Base-by-base conservation (phyloP, 164 flowering plant genomes). In the Sedum album region DNA sequence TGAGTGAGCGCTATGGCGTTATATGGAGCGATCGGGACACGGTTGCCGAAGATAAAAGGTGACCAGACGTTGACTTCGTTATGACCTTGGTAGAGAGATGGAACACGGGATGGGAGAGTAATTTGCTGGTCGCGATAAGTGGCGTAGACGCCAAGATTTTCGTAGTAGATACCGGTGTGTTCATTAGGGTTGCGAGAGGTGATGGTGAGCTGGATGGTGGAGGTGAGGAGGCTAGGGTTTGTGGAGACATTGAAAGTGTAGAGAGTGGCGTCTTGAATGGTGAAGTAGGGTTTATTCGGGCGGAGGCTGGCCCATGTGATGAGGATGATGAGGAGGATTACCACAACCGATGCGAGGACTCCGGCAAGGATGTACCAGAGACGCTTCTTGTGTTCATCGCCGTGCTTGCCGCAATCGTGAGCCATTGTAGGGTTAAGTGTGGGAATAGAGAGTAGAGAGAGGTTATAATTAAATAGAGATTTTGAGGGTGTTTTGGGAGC, bases 211-310 rank as follows among this genome's bases (percentile, higher is more conserved):
- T 80, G 81, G 23, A 80, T 39, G 68, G 49, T 68, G 21, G 76
- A 20, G 60, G 76, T 61, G 25, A 79, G 68, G 71, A 69, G 25
- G 69, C 60, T 69, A 11, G 48, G 67, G 42, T 74, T 68, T 0
- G 25, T 8, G 33, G 77, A 69, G 57, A 69, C 55, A 31, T 75
- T 75, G 79, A 80, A 74, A 65, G 69, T 49, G 68, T 66, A 72
- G 38, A 80, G 48, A 55, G 79, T 76, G 60, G 68, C 74, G 49
- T 80, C 81, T 30, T 72, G 77, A 73, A 80, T 77, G 74, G 67
- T n/a, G 76, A 80, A 77, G 17, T 30, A 33, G 21, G 83, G 83
- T 61, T 71, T 72, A 17, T 62, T 0, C 25, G 81, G 81, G 33
- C 62, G 73, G 33, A 73, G 69, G 48, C 74, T 55, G 26, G 51